Evolutionary conservation across 441 rosid species (phyloP).

Genomic region (Croton laevigatus): DNA sequence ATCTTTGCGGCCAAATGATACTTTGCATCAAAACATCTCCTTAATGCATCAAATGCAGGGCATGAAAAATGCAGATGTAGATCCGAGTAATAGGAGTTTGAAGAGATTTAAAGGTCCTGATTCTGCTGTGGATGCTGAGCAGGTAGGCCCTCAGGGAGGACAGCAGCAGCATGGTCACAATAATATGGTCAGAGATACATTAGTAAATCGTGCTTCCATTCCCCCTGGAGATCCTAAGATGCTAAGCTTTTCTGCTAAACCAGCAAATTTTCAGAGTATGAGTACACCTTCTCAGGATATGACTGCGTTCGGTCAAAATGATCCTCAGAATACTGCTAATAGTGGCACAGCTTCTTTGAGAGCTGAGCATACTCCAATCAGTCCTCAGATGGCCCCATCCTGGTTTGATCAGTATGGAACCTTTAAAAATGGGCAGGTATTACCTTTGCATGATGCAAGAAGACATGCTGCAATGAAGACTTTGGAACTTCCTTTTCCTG

Average conservation of each 20-base stretch:
- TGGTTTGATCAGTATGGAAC: conserved; percentile 74
- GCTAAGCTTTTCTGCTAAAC: conserved; percentile 33
- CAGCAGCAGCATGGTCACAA: conserved; percentile 29
- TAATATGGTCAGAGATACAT: conserved; percentile 31
- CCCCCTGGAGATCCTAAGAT: conserved; percentile 42
- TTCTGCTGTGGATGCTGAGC: conserved; percentile 30
- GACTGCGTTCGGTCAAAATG: conserved; percentile 33
- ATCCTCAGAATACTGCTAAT: conserved; percentile 32
- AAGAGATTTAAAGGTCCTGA: conserved; percentile 51
- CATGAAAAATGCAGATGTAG: conserved; percentile 44
- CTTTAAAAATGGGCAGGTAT: conserved; percentile 59
- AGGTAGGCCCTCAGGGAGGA: conserved; percentile 27
- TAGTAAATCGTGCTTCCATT: conserved; percentile 18
- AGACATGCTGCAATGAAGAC: conserved; percentile 34
- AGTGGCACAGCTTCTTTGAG: conserved; percentile 33
- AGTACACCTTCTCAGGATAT: conserved; percentile 35
- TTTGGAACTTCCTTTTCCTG: conserved; percentile 35
- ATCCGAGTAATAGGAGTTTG: conserved; percentile 42
- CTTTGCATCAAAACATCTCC: conserved; percentile 40
- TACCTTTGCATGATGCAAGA: conserved; percentile 39
- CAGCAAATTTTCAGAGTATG: conserved; percentile 28
- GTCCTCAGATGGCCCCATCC: conserved; percentile 72
- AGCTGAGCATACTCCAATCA: conserved; percentile 50
- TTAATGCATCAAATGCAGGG: conserved; percentile 46
- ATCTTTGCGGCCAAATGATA: conserved; percentile 43